Base-by-base conservation (phyloP, 257 asterid species). In the Jacaranda copaia region DNA sequence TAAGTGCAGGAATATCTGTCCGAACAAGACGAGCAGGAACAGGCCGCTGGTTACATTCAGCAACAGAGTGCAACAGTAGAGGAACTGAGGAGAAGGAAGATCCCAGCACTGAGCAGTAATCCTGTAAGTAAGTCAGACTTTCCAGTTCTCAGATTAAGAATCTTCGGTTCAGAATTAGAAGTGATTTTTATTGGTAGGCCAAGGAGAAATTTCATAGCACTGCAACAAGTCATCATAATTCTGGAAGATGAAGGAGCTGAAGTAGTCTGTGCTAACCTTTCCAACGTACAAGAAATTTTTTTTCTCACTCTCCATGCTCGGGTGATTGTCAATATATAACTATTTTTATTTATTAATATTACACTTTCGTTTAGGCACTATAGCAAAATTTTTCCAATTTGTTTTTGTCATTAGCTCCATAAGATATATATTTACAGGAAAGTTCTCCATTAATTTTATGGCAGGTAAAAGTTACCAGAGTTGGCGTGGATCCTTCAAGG, bases 221-320 rank as follows among this genome's bases (percentile, higher is more conserved):
- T 87, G 62, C 58, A 52, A 49, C 42, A 83, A 76, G 74, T 76
- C 16, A 60, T 84, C 6, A 55, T 40, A 16, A 65, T 84, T 10
- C 18, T 87, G 0, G 80, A 80, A 75, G 84, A 80, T 52, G 87
- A 67, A 82, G 89, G 91, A 65, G 81, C 83, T 74, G 88, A 87
- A 76, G 89, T 87, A 3, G 52, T 76, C 6, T 55, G 20, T 4
- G 74, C 58, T 8, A 73, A 48, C 65, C 32, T 65, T 42, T 78
- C 84, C 8, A 53, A 49, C 3, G 32, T 25, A 1, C 32, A 25
- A 1, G 5, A 60, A 35, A 58, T 69, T 70, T 69, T 69, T 70
- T 69, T 45, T 70, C 81, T 78, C 68, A 78, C 77, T 0, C 32
- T 87, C 65, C 89, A 84, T 11, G 86, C 88, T 68, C 75, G 78